Evolutionary conservation across 2,329 filamentous ascomycete species (phyloP), one percentile per base, ranked within the genome.

Genomic region (Sphaerulina populicola): DNA sequence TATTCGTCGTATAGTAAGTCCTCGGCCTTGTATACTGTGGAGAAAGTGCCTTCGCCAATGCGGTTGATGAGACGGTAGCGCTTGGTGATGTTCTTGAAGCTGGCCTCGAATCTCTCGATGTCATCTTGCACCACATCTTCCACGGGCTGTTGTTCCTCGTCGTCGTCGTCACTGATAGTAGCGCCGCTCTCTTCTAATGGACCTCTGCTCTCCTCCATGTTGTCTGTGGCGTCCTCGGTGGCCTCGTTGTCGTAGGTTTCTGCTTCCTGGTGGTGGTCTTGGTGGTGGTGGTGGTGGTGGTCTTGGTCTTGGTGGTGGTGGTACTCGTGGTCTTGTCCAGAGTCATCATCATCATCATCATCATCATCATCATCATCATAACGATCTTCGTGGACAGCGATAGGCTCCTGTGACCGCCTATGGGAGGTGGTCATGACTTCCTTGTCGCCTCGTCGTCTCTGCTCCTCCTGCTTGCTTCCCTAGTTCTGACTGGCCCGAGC

Each of bases 41-140:
- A 97, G 67, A 98, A 98, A 1, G 93, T 98, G 52, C 93, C 93
- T 79, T 98, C 93, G 64, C 93, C 93, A 64, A 98, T 98, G 56
- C 91, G 85, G 71, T 96, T 96, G 67, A 98, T 93, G 49, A 98
- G 72, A 47, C 90, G 83, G 70, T 91, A 98, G 52, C 84, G 82
- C 62, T 87, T 78, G 58, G 80, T 85, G 67, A 97, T 94, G 46
- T 86, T 87, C 35, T 83, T 83, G 66, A 97, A 96, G 31, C 82
- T 85, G 48, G 81, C 76, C 61, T 91, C 83, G 51, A 98, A 81
- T 60, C 83, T 87, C 47, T 82, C 80, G 80, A 98, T 98, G 68
- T 98, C 93, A 47, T 89, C 82, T 55, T 82, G 79, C 11, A 95
- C 86, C 5, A 72, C 74, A 15, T 79, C 74, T 59, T 90, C 85